Evolutionary conservation across 129 eudicot species (phyloP), one percentile per base, ranked within the genome.

Genomic region (Saposhnikovia divaricata): DNA sequence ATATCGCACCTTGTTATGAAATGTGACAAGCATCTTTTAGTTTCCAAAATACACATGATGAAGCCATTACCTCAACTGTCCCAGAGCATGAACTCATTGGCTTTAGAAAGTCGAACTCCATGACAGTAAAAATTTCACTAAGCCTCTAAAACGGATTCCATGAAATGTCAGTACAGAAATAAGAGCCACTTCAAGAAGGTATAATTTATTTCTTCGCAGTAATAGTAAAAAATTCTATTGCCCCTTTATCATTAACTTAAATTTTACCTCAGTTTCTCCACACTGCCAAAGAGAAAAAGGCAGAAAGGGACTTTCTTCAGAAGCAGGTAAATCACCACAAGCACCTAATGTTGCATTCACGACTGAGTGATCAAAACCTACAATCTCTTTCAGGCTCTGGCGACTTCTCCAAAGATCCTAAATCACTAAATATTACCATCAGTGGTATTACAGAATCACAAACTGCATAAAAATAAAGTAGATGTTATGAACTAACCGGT

Each of bases 391-490:
- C 73, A 94, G 85, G 81, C 86, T 77, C 72, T 85, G 59, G 25
- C 96, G 97, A 71, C 98, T 94, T 87, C 89, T 81, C 98, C 98
- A 94, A 27, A 94, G 90, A 85, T 94, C 98, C 98, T 94, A 82
- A 19, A 81, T 10, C 23, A 39, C 69, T 45, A 72, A 68, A 65
- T 53, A 51, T 72, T 77, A 53, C 57, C 9, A 34, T 8, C 46
- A 4, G 47, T n/a, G 18, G 21, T 21, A 51, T 10, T 75, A 45
- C 45, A 46, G 69, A 34, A 78, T 72, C 28, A 28, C 15, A 55
- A 25, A 27, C 8, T 12, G 15, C 47, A 2, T 16, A 42, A 48
- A 44, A 48, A 48, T 40, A 59, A 77, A 48, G 42, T 79, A 70
- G 21, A 70, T 16, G 15, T 46, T 53, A 63, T 38, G 10, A 14